Base-by-base conservation (phyloP, 148 eudicot genomes). In the Cornus florida region DNA sequence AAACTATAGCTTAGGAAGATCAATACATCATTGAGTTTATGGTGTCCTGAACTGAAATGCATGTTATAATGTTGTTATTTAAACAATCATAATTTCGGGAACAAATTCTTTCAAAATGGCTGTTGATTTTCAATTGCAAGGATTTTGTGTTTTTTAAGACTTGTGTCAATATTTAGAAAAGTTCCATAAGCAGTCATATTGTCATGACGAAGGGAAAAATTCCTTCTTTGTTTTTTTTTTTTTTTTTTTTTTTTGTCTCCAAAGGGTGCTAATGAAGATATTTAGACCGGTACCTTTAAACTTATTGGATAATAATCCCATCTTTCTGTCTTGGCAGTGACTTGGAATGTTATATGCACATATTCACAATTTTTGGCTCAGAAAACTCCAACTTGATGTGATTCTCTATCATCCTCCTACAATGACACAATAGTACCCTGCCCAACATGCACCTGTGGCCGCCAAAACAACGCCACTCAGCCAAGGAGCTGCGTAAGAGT, bases 301-400 rank as follows among this genome's bases (percentile, higher is more conserved):
- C 6, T 11, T 64, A 43, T 60, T 11, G 48, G 33, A 69, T 31
- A 50, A 60, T 81, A 75, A 78, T 24, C 32, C 0, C 24, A 35
- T 78, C 12, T 69, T 35, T 62, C 32, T 74, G 66, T 64, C 69
- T 0, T 72, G 76, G 62, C 91, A 90, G 93, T 90, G 93, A 88
- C 93, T 17, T 90, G 93, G 93, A 88, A 88, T 67, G 85, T 90
- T 76, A 90, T 88, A 3, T 90, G 93, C 75, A 88, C 91, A 16
- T 90, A 90, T 70, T 90, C 93, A 7, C 91, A 88, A 57, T 90
- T 90, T 64, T 71, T 90, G 77, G 87, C 89, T 71, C 89, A 83
- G 77, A 88, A 88, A 80, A 86, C 89, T 77, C 93, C 91, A 0
- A 73, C 88, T 38, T 90, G 93, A 43, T 90, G 93, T 57, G 93